Conservation (phyloP, 75 land plant species). For the Picea glauca region DNA sequence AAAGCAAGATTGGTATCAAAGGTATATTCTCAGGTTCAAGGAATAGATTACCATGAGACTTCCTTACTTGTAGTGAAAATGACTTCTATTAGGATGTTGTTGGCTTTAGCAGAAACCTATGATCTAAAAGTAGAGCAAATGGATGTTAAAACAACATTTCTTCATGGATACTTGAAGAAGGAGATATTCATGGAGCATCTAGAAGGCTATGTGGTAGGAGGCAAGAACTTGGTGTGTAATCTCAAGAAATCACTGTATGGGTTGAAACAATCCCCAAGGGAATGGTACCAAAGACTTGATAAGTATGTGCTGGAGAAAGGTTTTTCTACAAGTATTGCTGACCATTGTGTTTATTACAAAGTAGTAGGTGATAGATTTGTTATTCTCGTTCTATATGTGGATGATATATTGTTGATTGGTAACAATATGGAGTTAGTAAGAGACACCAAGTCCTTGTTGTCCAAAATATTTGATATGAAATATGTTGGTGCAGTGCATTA, state of each 20-base stretch:
- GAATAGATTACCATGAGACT: background rate
- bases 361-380: background rate
- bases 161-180: background rate
- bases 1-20: slow-evolving; percentile 1
- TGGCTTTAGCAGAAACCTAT: background rate
- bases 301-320: background rate
- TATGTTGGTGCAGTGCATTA: background rate
- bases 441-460: background rate
- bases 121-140: background rate
- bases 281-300: background rate
- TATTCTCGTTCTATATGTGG: slow-evolving; percentile 14
- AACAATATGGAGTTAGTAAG: background rate
- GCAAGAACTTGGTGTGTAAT: slow-evolving; percentile 10
- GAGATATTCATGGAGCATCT: background rate
- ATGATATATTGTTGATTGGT: slow-evolving; percentile 13
- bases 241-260: slow-evolving; percentile 11
- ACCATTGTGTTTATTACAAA: slow-evolving; percentile 4
- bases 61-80: background rate
- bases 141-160: background rate
- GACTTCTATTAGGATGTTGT: background rate
- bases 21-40: background rate
- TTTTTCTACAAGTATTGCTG: background rate
- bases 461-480: background rate
- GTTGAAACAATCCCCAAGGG: slow-evolving; percentile 14
- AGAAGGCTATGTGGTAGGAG: too few relatives aligned